phyloP scores from a whole-genome alignment of 208 protist genomes.

The Leishmania arabica region DNA sequence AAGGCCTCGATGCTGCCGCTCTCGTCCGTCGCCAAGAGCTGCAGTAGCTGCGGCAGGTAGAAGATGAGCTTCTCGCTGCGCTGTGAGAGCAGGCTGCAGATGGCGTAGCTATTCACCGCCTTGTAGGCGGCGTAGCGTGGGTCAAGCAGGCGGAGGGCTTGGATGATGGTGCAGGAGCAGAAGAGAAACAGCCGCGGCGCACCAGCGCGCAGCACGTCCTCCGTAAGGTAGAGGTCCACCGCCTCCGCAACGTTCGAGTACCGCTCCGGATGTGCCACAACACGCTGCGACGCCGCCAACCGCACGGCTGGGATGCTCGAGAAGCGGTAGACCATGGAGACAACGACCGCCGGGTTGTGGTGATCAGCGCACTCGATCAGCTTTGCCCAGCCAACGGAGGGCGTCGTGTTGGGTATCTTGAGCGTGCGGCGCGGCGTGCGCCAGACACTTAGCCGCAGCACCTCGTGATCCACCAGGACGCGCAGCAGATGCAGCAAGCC shows the following conservation, averaged over 20 bases:
- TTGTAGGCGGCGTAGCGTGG: conserved; percentile 50
- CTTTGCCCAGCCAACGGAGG: conserved; percentile 34
- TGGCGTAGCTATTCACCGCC: conserved; percentile 65
- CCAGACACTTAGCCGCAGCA: conserved; percentile 73
- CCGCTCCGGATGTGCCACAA: conserved; percentile 49
- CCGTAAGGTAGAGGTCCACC: conserved; percentile 73
- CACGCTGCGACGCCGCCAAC: conserved; percentile 30
- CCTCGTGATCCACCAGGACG: conserved; percentile 74
- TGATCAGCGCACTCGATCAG: conserved; percentile 51
- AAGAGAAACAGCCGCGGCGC: conserved; percentile 71
- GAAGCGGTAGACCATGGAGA: conserved; percentile 75
- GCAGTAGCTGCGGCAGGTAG: conserved; percentile 90
- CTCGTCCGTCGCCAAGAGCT: conserved; percentile 69
- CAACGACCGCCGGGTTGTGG: conserved; percentile 65
- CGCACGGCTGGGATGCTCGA: conserved; percentile 46
- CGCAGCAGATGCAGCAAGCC: conserved; percentile 57
- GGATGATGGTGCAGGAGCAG: conserved; percentile 63
- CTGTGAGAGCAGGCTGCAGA: conserved; percentile 78
- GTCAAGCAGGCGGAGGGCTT: conserved; percentile 74
- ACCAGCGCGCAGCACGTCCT: conserved; percentile 57
- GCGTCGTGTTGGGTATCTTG: conserved; percentile 32
- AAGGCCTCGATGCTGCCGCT: conserved; percentile 60
- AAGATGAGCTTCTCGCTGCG: conserved; percentile 85
- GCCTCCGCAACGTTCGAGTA: conserved; percentile 66
- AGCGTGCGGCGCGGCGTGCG: conserved; percentile 56